A percentile compares a stretch with the other conserved stretches of the same genome.
These are phyloP conservation scores for Bimuria novae-zelandiae DNA, from an alignment of 2,329 filamentous ascomycete species.

Conservation along the genomic window DNA sequence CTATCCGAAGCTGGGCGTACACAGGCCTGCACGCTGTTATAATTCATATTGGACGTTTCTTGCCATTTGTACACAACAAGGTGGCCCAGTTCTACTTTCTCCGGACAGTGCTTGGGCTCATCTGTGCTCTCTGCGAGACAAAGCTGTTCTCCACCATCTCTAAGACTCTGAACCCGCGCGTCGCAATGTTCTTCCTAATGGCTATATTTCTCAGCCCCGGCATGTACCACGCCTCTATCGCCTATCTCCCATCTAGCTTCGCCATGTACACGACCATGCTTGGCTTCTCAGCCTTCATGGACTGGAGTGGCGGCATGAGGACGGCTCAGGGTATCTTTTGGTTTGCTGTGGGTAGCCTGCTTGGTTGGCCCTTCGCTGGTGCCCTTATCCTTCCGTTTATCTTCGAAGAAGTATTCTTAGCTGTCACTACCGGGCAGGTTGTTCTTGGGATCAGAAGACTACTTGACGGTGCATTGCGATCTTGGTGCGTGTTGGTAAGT, in stretches of 20 bases:
- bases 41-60: slow-evolving; percentile 67
- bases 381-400: slow-evolving; percentile 82
- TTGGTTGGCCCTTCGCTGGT: slow-evolving; percentile 94
- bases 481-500: slow-evolving; percentile 71
- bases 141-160: slow-evolving; percentile 79
- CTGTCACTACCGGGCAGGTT: slow-evolving; percentile 59
- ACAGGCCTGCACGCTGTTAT: slow-evolving; percentile 76
- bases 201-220: slow-evolving; percentile 80
- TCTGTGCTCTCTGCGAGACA: slow-evolving; percentile 82
- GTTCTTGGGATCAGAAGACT: slow-evolving; percentile 65
- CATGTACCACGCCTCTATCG: slow-evolving; percentile 87
- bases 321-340: slow-evolving; percentile 85
- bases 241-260: slow-evolving; percentile 91
- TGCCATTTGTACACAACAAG: slow-evolving; percentile 51
- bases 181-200: slow-evolving; percentile 83
- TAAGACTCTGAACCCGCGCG: slow-evolving; percentile 75
- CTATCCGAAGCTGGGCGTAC: slow-evolving; percentile 95
- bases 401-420: slow-evolving; percentile 71
- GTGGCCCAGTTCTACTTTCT: slow-evolving; percentile 81
- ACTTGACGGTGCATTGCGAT: slow-evolving; percentile 68
- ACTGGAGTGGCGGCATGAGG: slow-evolving; percentile 79
- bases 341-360: slow-evolving; percentile 81
- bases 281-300: slow-evolving; percentile 86
- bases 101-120: slow-evolving; percentile 72
- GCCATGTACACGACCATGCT: slow-evolving; percentile 94